These are phyloP conservation scores for Colletotrichum eleusines DNA, from an alignment of 2,329 filamentous ascomycete species.

Conservation along the genomic window DNA sequence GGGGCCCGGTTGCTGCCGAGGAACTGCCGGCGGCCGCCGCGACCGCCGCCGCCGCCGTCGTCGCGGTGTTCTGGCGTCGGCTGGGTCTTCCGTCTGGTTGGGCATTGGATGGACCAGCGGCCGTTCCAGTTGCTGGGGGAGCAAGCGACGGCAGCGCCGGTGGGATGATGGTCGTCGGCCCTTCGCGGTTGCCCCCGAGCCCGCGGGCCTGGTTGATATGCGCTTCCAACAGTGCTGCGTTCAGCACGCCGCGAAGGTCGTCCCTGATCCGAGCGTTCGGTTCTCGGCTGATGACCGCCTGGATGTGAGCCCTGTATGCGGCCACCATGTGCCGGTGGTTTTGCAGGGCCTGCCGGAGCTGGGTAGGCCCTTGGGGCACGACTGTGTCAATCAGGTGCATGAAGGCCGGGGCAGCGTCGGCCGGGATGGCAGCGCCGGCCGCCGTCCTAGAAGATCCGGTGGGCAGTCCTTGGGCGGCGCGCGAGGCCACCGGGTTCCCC, in stretches of 20 bases:
- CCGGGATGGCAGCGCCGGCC: conserved; percentile 47
- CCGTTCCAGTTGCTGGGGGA: background rate
- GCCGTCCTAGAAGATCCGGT: conserved; percentile 48
- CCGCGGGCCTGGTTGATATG: conserved; percentile 58
- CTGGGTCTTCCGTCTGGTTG: background rate
- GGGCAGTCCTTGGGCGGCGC: conserved; percentile 31
- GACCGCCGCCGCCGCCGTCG: background rate
- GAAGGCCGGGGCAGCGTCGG: conserved; percentile 56
- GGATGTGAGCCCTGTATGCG: conserved; percentile 61
- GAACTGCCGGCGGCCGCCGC: background rate
- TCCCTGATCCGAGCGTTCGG: conserved; percentile 60
- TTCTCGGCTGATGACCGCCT: conserved; percentile 64
- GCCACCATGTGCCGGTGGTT: conserved; percentile 62
- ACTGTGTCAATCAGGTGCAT: conserved; percentile 65
- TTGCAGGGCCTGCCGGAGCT: conserved; percentile 59
- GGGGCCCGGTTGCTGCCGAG: background rate
- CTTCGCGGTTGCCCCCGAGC: background rate
- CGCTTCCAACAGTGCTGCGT: conserved; percentile 58
- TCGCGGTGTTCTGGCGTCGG: background rate
- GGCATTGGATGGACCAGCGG: background rate
- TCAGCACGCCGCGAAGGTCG: conserved; percentile 64
- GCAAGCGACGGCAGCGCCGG: conserved; percentile 5
- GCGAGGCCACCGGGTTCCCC: conserved; percentile 2
- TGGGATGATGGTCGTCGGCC: conserved; percentile 9
- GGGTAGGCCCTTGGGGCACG: conserved; percentile 62